Percentiles rank a stretch among this genome's conserved stretches.
phyloP scores from a whole-genome alignment of 2,329 filamentous ascomycete species.

The Cytospora chrysosperma region DNA sequence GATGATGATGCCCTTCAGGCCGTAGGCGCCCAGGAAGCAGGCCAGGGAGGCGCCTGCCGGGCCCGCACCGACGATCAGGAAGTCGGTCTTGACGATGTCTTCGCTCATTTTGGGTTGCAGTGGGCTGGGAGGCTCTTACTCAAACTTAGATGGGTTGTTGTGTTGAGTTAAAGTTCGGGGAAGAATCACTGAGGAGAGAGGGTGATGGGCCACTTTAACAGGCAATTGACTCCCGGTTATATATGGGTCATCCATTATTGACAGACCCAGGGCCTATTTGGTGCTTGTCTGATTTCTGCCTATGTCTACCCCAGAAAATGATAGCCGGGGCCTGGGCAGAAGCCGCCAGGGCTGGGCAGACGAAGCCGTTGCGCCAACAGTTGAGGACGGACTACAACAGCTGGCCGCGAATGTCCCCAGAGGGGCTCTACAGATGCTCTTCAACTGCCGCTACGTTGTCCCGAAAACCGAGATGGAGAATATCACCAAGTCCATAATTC shows the following conservation, averaged over 20 bases:
- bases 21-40: constrained; percentile 46
- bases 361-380: no score
- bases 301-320: no score
- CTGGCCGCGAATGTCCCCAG: no score
- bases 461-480: no score
- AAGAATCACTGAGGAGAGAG: not conserved
- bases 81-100: constrained; percentile 24
- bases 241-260: not conserved
- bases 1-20: constrained; percentile 53
- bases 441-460: no score
- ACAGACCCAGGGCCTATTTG: not conserved
- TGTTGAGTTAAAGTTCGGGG: not conserved
- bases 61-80: constrained; percentile 36
- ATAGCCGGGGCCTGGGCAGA: no score
- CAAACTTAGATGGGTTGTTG: not conserved
- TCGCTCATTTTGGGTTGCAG: not conserved
- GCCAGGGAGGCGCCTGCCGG: constrained; percentile 55
- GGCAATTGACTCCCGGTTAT: not conserved
- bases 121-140: not conserved
- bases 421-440: no score
- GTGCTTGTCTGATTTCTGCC: no score
- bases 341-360: no score
- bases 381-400: no score
- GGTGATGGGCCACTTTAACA: not conserved
- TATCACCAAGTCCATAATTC: no score